A percentile compares a stretch with the other conserved stretches of the same genome.
Conservation (phyloP, 768 basidiomycete species). For the Pholiota conissans region DNA sequence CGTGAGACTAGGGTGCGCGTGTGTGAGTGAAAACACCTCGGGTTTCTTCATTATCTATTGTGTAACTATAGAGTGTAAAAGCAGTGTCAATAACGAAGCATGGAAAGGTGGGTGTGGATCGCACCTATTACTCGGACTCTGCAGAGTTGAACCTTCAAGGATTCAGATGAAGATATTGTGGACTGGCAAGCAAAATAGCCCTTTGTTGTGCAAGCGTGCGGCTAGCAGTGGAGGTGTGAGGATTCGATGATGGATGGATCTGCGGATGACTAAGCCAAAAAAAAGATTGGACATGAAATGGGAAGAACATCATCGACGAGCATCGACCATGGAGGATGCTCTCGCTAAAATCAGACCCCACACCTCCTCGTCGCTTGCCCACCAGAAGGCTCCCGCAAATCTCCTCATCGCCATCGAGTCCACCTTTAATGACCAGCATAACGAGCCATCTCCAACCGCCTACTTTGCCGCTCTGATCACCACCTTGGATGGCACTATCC, state of each 20-base stretch:
- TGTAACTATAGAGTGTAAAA: not conserved
- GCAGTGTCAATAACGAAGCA: too few species aligned
- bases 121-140: too few species aligned
- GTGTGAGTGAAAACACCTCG: not conserved
- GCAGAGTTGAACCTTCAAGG: too few species aligned
- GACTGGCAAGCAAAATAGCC: too few species aligned
- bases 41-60: not conserved
- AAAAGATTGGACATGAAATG: too few species aligned
- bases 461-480: slow-evolving; percentile 94
- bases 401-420: slow-evolving; percentile 85
- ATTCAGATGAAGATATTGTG: too few species aligned
- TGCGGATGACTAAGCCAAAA: slow-evolving; percentile 32
- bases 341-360: slow-evolving; percentile 88
- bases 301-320: slow-evolving; percentile 8
- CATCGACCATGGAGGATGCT: slow-evolving; percentile 53
- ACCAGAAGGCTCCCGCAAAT: slow-evolving; percentile 88
- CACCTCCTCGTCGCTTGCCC: slow-evolving; percentile 73
- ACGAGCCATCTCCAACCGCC: slow-evolving; percentile 76
- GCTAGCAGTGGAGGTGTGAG: too few species aligned
- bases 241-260: too few species aligned
- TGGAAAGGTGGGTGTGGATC: too few species aligned
- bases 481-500: slow-evolving; percentile 76
- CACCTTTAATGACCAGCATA: slow-evolving; percentile 67
- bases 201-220: too few species aligned
- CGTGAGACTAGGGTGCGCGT: slow-evolving; percentile 1